Evolutionary conservation across 192 early-diverging fungal genomes (phyloP).

Genomic region (Coemansia javaensis): DNA sequence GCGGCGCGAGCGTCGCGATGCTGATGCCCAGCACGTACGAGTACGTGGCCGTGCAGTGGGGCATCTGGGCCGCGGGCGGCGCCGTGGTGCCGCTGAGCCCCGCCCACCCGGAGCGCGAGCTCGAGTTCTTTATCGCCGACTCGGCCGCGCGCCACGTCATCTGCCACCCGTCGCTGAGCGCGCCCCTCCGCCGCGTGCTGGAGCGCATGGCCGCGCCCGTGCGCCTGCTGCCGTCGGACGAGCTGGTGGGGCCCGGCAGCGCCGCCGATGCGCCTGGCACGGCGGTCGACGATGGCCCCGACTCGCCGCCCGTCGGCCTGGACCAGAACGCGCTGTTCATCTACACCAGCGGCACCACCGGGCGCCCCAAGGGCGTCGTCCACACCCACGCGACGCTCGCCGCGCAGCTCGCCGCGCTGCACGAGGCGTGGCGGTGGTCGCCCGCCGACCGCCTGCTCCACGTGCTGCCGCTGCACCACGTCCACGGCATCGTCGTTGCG

Average conservation of each 20-base stretch:
- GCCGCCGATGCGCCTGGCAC: constrained; percentile 6
- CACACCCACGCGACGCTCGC: constrained; percentile 62
- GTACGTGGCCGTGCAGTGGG: constrained; percentile 67
- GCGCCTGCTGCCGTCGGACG: constrained; percentile 15
- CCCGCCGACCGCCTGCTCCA: constrained; percentile 66
- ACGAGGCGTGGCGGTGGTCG: constrained; percentile 69
- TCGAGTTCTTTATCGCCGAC: constrained; percentile 69
- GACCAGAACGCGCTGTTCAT: constrained; percentile 63
- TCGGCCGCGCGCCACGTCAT: constrained; percentile 59
- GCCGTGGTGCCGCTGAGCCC: constrained; percentile 71
- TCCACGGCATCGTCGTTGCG: constrained; percentile 66
- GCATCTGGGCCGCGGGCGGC: constrained; percentile 74
- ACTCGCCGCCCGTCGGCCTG: no score
- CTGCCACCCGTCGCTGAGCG: constrained; percentile 47
- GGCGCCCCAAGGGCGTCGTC: constrained; percentile 81
- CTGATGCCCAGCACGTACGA: constrained; percentile 57
- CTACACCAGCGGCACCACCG: constrained; percentile 71
- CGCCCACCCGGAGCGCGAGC: constrained; percentile 69
- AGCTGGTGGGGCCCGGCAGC: not conserved
- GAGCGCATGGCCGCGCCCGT: constrained; percentile 13
- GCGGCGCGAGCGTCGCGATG: constrained; percentile 42
- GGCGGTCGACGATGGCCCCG: constrained; percentile 38
- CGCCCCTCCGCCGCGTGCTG: constrained; percentile 37
- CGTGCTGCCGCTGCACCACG: constrained; percentile 78
- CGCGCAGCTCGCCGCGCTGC: constrained; percentile 62